Evolutionary conservation across 2,329 filamentous ascomycete species (phyloP), one percentile per base, ranked within the genome.

Genomic region (Diaporthe aspalathi): DNA sequence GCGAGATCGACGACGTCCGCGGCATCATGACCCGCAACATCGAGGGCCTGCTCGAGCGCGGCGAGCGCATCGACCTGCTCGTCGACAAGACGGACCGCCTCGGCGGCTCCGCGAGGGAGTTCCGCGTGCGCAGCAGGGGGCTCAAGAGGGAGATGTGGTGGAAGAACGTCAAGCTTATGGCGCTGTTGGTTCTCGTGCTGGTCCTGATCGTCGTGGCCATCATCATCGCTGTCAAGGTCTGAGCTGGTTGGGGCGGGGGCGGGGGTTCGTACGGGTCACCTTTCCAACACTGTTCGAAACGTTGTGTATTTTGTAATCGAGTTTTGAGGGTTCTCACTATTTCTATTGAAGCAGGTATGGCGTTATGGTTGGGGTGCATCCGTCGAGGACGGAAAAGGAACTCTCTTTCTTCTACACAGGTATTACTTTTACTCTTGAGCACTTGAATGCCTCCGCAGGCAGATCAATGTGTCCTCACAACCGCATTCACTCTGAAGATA

Each of bases 151-250:
- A 92, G 82, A 98, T 99, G 96, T 99, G 96, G 96, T 98, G 95
- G 95, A 98, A 98, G 91, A 98, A 99, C 81, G 89, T 97, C 56
- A 97, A 97, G 85, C 83, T 99, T 76, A 97, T 98, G 94, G 91
- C 89, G 8, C 81, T 99, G 76, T 79, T 95, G 73, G 86, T 82
- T 5, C 78, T 98, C 54, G 94, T 95, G 1, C 82, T 96, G 32
- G 79, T 85, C 54, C 79, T 90, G 73, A 88, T 90, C 75, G 76
- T 90, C 56, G 76, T 88, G 74, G 84, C 85, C n/a, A 86, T 89
- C 71, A 82, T 89, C 35, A 83, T 89, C 72, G 83, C 86, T 3
- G 78, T 86, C 68, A 89, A 87, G 82, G 86, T 85, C 72, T 66
- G 35, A 71, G 43, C 52, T 67, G 56, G 63, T 43, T 6, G 22